Evolutionary conservation across 2,329 filamentous ascomycete genomes (phyloP).

Genomic region (Fusarium tjaetaba): DNA sequence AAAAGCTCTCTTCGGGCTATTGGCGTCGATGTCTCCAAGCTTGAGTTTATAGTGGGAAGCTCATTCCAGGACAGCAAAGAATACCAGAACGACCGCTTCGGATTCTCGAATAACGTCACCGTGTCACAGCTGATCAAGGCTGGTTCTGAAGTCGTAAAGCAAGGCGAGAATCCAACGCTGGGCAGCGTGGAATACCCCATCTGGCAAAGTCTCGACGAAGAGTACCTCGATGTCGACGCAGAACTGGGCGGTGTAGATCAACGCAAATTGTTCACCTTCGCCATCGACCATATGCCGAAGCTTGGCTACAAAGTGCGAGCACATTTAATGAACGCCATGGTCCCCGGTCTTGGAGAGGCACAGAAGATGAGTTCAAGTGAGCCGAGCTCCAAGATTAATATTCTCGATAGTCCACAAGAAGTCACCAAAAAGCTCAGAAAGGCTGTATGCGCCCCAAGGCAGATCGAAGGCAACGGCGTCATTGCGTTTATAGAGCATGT

Average conservation of each 20-base stretch:
- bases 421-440: neutral
- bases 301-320: neutral
- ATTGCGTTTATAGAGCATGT: neutral
- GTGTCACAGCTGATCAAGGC: neutral
- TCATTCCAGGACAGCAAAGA: neutral
- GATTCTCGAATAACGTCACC: fast-evolving
- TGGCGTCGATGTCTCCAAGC: neutral
- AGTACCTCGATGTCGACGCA: neutral
- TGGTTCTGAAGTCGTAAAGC: neutral
- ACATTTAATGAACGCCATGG: neutral
- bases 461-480: neutral
- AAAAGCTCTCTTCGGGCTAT: neutral
- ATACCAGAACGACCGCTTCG: neutral
- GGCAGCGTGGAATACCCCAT: neutral
- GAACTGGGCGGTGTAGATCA: neutral
- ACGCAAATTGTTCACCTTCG: neutral
- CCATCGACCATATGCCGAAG: neutral
- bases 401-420: fast-evolving
- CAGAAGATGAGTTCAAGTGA: slow-evolving; percentile 15
- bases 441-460: fast-evolving
- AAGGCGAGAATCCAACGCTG: neutral
- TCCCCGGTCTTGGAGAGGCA: neutral
- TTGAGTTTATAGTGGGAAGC: neutral
- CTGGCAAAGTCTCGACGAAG: neutral
- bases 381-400: neutral